Evolutionary conservation across 495 filamentous ascomycete genomes (phyloP).

Genomic region (Penicillium riverlandense): DNA sequence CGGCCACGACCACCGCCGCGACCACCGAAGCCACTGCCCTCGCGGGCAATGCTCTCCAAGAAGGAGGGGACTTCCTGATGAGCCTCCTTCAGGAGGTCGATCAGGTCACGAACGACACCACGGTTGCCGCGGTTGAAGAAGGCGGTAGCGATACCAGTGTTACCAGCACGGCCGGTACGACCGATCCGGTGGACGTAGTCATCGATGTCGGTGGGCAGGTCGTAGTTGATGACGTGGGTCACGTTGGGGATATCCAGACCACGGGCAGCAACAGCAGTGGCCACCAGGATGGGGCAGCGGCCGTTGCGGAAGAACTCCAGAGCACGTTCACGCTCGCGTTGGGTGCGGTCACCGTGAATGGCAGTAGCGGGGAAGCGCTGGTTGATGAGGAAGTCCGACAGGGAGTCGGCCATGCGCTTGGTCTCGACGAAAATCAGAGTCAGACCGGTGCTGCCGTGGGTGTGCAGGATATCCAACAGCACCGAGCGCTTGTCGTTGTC

Average conservation of each 20-base stretch:
- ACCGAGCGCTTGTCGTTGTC: slow-evolving; percentile 97
- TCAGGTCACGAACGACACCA: slow-evolving; percentile 88
- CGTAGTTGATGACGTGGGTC: slow-evolving; percentile 98
- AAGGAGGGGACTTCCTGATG: slow-evolving; percentile 93
- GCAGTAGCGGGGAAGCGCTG: slow-evolving; percentile 98
- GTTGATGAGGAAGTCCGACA: slow-evolving; percentile 97
- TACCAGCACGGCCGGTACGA: slow-evolving; percentile 99
- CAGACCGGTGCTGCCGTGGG: slow-evolving; percentile 73
- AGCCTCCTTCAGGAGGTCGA: slow-evolving; percentile 94
- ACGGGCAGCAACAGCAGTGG: slow-evolving; percentile 95
- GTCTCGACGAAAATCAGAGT: slow-evolving; percentile 99
- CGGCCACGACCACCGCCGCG: slow-evolving; percentile 65
- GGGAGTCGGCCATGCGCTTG: slow-evolving; percentile 97
- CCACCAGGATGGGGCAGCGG: slow-evolving; percentile 91
- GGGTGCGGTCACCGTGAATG: slow-evolving; percentile 96
- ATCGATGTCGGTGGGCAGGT: slow-evolving; percentile 96
- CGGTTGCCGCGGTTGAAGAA: slow-evolving; percentile 99
- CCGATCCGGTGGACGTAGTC: slow-evolving; percentile 99
- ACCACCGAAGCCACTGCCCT: slow-evolving; percentile 73
- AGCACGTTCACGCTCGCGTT: slow-evolving; percentile 97
- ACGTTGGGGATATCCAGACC: slow-evolving; percentile 96
- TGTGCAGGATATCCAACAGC: slow-evolving; percentile 93
- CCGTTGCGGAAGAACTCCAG: slow-evolving; percentile 95
- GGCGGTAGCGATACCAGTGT: slow-evolving; percentile 95
- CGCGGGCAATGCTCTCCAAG: slow-evolving; percentile 92